A percentile compares a stretch with the other conserved stretches of the same genome.
Evolutionary conservation across 139 green algal species (phyloP).

Genomic region (Medakamo hakoo): DNA sequence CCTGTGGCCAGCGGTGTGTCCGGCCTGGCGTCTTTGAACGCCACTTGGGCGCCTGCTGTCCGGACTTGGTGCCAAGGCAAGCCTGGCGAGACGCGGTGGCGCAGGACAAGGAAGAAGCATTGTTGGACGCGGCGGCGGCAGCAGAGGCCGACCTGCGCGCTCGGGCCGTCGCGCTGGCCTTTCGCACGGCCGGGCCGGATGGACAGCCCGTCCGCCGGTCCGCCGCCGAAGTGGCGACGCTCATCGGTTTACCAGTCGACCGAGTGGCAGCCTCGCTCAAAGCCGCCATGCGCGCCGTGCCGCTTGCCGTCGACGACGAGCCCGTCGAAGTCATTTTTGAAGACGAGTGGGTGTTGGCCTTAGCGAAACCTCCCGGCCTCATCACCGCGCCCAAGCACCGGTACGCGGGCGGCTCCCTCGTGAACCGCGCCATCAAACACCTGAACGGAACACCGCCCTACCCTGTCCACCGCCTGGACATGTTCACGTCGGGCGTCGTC

Average conservation of each 20-base stretch:
- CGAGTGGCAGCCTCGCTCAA: slow-evolving; percentile 11
- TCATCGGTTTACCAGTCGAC: slow-evolving; percentile 13
- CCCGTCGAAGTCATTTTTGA: slow-evolving; percentile 53
- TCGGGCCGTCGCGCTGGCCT: slow-evolving; percentile 8
- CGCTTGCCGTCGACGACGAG: slow-evolving; percentile 30
- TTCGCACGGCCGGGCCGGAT: slow-evolving; percentile 16
- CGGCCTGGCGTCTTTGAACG: slow-evolving; percentile 6
- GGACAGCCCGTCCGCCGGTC: slow-evolving; percentile 14
- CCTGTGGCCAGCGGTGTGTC: slow-evolving; percentile 20
- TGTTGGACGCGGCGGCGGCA: not conserved
- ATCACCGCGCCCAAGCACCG: slow-evolving; percentile 55
- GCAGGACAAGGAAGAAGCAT: not conserved
- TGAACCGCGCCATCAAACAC: slow-evolving; percentile 49
- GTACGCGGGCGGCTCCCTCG: slow-evolving; percentile 45
- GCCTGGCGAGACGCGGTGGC: slow-evolving; percentile 3
- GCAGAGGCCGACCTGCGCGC: slow-evolving; percentile 1
- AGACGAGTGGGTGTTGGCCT: slow-evolving; percentile 50
- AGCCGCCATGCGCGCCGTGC: slow-evolving; percentile 28
- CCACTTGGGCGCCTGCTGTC: slow-evolving; percentile 23
- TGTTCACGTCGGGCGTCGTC: slow-evolving; percentile 64
- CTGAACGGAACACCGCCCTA: slow-evolving; percentile 16
- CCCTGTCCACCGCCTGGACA: slow-evolving; percentile 55
- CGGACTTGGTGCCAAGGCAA: slow-evolving; percentile 14
- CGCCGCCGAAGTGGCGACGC: slow-evolving; percentile 17
- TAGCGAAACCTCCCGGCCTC: slow-evolving; percentile 57